These are phyloP conservation scores for Selaginella moellendorffii DNA, from an alignment of 75 land plant species.

Conservation along the genomic window DNA sequence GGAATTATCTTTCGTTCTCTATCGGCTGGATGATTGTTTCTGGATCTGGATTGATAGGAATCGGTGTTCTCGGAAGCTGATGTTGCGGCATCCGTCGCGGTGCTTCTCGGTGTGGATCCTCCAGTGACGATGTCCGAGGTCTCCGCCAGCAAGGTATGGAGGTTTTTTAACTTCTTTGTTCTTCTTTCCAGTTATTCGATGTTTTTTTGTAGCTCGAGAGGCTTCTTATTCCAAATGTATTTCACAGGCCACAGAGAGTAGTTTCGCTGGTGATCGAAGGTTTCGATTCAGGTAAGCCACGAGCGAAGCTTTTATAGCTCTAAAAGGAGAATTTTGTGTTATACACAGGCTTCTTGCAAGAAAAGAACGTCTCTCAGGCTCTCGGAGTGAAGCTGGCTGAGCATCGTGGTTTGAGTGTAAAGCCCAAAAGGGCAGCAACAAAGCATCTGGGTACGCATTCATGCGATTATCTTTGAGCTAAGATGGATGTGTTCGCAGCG, in stretches of 20 bases:
- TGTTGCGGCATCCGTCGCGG: conserved; percentile 18
- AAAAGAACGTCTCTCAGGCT: background rate
- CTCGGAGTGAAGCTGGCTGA: background rate
- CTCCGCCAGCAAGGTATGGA: conserved; percentile 13
- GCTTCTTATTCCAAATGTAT: conserved; percentile 11
- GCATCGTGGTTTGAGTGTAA: background rate
- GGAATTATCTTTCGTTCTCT: too few relatives aligned
- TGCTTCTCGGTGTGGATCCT: conserved; percentile 20
- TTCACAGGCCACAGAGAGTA: conserved; percentile 14
- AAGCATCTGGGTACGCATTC: background rate
- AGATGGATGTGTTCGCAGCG: background rate
- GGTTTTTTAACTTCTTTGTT: background rate
- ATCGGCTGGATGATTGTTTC: background rate
- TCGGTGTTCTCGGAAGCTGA: conserved; percentile 13
- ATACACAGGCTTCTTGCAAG: background rate
- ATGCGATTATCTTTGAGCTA: too few relatives aligned
- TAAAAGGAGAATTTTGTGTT: background rate
- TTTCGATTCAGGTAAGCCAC: conserved; percentile 19
- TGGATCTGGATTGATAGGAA: background rate
- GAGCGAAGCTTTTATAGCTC: too few relatives aligned
- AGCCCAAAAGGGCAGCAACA: background rate
- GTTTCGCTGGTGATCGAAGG: conserved; percentile 11
- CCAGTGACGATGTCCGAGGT: background rate
- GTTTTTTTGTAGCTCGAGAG: conserved; percentile 11
- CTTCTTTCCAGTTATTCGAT: background rate